Evolutionary conservation across 2,329 filamentous ascomycete species (phyloP).

Genomic region (Diaporthe caulivora): DNA sequence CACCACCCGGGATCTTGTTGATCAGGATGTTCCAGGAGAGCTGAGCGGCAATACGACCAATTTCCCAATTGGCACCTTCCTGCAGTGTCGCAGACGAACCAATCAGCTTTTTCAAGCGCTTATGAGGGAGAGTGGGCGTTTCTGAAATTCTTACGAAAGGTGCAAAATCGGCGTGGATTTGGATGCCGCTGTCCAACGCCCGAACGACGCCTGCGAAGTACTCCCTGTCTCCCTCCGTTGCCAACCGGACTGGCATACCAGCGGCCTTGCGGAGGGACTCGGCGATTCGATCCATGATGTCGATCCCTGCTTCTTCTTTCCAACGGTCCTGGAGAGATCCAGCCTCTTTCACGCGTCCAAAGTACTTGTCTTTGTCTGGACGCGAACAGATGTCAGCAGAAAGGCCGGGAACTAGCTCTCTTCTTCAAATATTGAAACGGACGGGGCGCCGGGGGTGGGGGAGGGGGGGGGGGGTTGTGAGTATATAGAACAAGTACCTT

Average conservation of each 20-base stretch:
- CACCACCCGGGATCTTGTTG: slow-evolving; percentile 14
- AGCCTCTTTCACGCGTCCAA: neutral
- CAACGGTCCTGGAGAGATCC: neutral
- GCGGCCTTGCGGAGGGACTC: neutral
- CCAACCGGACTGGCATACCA: neutral
- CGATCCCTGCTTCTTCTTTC: neutral
- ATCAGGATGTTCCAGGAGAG: slow-evolving; percentile 23
- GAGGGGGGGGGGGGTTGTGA: too few species aligned
- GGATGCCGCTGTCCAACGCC: neutral
- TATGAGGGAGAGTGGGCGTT: neutral
- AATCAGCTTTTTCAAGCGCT: neutral
- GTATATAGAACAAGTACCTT: neutral
- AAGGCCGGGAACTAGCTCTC: neutral
- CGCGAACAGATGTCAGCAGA: neutral
- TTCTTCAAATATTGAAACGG: neutral
- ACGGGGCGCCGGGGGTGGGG: too few species aligned
- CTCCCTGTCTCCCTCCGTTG: neutral
- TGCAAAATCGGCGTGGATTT: neutral
- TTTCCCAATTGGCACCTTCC: slow-evolving; percentile 18
- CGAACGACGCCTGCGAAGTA: neutral
- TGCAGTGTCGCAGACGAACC: neutral
- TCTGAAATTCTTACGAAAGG: neutral
- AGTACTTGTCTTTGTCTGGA: neutral
- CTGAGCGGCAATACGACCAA: slow-evolving; percentile 5
- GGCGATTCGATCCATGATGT: neutral